These are phyloP conservation scores for Schwanniomyces vanrijiae DNA, from an alignment of 805 yeast genomes.

Conservation along the genomic window DNA sequence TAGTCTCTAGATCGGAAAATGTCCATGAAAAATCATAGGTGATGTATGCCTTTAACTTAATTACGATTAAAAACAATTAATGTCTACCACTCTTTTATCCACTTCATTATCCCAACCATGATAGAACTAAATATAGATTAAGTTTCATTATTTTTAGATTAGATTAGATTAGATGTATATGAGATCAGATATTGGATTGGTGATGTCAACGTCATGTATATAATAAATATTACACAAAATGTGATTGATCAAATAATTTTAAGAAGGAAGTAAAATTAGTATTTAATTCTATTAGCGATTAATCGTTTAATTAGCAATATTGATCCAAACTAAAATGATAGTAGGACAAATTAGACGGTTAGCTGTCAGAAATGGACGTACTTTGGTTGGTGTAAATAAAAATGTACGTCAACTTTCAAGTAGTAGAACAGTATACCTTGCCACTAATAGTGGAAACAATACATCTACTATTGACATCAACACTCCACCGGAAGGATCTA, in stretches of 20 bases:
- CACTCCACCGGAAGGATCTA: slow-evolving; percentile 49
- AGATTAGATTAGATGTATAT: background rate
- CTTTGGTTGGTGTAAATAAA: slow-evolving; percentile 3
- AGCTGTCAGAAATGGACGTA: slow-evolving; percentile 3
- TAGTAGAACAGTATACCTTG: slow-evolving; percentile 2
- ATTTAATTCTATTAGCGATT: background rate
- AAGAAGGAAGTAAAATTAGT: background rate
- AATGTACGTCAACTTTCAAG: slow-evolving; percentile 9
- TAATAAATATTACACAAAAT: slow-evolving; percentile 1
- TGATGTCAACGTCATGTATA: background rate
- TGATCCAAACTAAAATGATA: slow-evolving; percentile 1
- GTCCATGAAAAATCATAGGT: no score
- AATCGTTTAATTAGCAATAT: background rate
- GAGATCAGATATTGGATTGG: background rate
- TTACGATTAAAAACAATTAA: no score
- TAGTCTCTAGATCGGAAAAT: no score
- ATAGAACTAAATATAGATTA: background rate
- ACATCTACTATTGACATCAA: slow-evolving; percentile 17
- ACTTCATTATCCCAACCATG: no score
- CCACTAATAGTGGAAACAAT: slow-evolving; percentile 6
- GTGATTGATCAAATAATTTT: background rate
- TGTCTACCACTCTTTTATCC: no score
- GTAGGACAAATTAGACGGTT: slow-evolving; percentile 6
- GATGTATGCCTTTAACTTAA: background rate
- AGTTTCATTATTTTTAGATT: background rate